Base-by-base conservation (phyloP, 2,329 filamentous ascomycete genomes). In the Phialocephala subalpina region DNA sequence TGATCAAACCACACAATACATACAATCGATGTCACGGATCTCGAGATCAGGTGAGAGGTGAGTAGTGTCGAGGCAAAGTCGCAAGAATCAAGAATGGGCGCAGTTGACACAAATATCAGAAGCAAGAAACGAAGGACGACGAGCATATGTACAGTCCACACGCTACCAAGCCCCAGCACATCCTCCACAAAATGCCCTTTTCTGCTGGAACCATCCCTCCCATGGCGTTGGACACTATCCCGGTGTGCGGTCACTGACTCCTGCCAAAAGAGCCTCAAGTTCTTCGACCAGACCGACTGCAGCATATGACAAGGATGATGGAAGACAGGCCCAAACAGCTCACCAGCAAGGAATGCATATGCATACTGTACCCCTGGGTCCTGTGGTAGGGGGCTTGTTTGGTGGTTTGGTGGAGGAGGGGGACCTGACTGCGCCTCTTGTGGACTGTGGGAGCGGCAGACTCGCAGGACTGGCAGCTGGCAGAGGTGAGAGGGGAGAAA, bases 51-150 rank as follows among this genome's bases (percentile, higher is more conserved):
- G 60, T 57, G 53, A 62, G 55, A 59, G 36, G 33, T 4, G 5
- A n/a, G 14, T 29, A 29, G 25, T n/a, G 40, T 58, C 42, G 49
- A 56, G 69, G 70, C 64, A 66, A 70, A 70, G 71, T 57, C n/a
- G 56, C 22, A 57, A 25, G 27, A 57, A 35, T 45, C 25, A 45
- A 53, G 20, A 35, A 40, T 63, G 49, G 49, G 49, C 49, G 49
- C 25, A 53, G 49, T 27, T 29, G 29, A 33, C 14, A 33, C 49
- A 53, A 33, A 6, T 25, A 20, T 22, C 25, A 33, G 18, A 6
- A 61, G 18, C n/a, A n/a, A 55, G 12, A 61, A 18, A 29, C 53
- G 58, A 59, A 47, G 60, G 55, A 47, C 33, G 47, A 62, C 20
- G 40, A 49, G 29, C 25, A 68, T 63, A 63, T 64, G 62, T 68